phyloP scores from a whole-genome alignment of 179 eudicot species.

The Silene coronaria region DNA sequence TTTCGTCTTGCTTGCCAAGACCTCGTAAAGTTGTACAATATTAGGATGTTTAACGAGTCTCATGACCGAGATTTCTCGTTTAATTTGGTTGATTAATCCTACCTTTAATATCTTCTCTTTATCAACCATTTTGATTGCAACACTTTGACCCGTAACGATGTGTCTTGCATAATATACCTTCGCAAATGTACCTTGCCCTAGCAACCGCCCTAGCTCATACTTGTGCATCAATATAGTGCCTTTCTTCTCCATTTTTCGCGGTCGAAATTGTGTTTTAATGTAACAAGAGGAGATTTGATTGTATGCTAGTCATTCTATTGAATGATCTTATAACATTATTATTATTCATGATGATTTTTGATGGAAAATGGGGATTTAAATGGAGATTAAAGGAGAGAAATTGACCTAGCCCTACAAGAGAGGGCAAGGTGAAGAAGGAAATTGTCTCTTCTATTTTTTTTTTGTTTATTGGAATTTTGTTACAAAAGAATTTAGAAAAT shows the following conservation, averaged over 20 bases:
- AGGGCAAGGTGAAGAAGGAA: constrained; percentile 9
- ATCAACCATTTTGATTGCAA: constrained; percentile 62
- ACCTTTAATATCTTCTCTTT: constrained; percentile 54
- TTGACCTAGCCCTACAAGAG: constrained; percentile 13
- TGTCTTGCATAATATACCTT: constrained; percentile 59
- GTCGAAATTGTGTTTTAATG: not conserved
- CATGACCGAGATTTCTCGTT: constrained; percentile 78
- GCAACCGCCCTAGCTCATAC: constrained; percentile 59
- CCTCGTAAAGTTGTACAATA: constrained; percentile 70
- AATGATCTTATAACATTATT: not conserved
- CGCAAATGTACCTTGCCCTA: constrained; percentile 78
- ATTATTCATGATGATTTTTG: not conserved
- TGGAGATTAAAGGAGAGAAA: not conserved
- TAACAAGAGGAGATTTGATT: constrained; percentile 7
- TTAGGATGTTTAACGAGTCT: constrained; percentile 62
- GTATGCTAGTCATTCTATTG: not conserved
- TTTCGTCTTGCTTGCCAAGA: constrained; percentile 73
- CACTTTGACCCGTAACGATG: constrained; percentile 41
- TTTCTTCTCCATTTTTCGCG: constrained; percentile 50
- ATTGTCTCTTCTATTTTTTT: not conserved
- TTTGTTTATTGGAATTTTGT: not conserved
- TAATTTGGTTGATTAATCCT: constrained; percentile 62
- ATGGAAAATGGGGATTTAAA: not conserved
- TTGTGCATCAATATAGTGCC: constrained; percentile 49
- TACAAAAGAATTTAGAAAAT: not conserved